A percentile compares a stretch with the other conserved stretches of the same genome.
Conservation (phyloP, 2,329 filamentous ascomycete genomes). For the Simplicillium aogashimaense region DNA sequence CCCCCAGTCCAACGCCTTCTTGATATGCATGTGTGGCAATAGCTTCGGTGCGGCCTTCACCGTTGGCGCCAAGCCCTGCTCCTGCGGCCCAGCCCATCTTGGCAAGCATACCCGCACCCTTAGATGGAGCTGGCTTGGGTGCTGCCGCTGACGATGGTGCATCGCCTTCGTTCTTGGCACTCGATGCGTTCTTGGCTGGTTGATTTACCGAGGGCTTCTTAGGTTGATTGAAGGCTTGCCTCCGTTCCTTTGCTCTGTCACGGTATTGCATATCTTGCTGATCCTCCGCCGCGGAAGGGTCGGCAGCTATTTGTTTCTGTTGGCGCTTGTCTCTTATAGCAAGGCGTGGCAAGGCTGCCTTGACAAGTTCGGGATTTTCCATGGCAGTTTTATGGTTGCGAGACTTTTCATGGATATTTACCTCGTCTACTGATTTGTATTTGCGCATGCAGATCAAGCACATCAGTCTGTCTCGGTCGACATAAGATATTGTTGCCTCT, state of each 20-base stretch:
- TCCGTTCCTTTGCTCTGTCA: constrained; percentile 59
- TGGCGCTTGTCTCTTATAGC: constrained; percentile 27
- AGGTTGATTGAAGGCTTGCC: constrained; percentile 51
- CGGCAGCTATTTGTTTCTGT: constrained; percentile 17
- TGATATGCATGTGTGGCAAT: constrained; percentile 56
- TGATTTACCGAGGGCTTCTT: constrained; percentile 29
- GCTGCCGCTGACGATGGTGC: constrained; percentile 4
- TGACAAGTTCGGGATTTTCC: constrained; percentile 31
- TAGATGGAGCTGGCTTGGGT: constrained; percentile 35
- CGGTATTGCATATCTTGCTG: constrained; percentile 36
- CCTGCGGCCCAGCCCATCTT: constrained; percentile 67
- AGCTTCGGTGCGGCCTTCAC: constrained; percentile 52
- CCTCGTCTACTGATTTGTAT: constrained; percentile 32
- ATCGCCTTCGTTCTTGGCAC: background rate
- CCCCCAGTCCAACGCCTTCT: constrained; percentile 59
- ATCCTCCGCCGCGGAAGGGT: constrained; percentile 10
- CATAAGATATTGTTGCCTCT: constrained; percentile 34
- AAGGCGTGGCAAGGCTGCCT: constrained; percentile 33
- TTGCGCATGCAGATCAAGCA: constrained; percentile 36
- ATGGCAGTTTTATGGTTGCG: constrained; percentile 30
- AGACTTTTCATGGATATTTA: constrained; percentile 31
- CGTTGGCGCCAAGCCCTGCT: constrained; percentile 53
- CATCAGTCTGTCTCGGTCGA: constrained; percentile 41
- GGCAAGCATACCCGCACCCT: constrained; percentile 56
- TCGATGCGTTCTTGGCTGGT: constrained; percentile 11